phyloP scores from a whole-genome alignment of 2,329 filamentous ascomycete species.

The Nothomitra cinnamomea region DNA sequence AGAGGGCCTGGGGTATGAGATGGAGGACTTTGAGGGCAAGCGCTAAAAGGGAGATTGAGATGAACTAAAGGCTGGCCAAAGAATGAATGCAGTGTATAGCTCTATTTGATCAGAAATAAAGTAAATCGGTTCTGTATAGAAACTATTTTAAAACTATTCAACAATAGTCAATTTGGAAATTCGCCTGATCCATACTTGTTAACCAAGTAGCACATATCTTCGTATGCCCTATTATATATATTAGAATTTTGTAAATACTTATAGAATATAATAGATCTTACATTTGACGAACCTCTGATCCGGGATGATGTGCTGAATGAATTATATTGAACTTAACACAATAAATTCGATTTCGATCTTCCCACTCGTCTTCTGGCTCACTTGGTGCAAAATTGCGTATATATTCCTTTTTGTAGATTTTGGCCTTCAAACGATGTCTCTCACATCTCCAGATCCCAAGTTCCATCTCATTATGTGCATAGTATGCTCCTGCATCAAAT shows the following conservation, averaged over 20 bases:
- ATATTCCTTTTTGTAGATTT: conserved; percentile 12
- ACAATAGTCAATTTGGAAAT: too few species aligned
- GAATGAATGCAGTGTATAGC: too few species aligned
- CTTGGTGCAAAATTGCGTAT: conserved; percentile 12
- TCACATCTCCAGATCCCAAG: conserved; percentile 16
- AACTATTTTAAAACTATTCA: too few species aligned
- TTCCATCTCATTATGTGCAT: conserved; percentile 26
- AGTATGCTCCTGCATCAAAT: conserved; percentile 23
- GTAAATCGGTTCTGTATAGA: too few species aligned
- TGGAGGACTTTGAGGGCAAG: too few species aligned
- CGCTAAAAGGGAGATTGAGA: too few species aligned
- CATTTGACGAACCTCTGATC: conserved; percentile 6
- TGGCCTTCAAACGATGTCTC: conserved; percentile 4
- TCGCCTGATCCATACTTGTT: conserved; percentile 11
- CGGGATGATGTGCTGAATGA: conserved; percentile 11
- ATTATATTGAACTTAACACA: conserved; percentile 14
- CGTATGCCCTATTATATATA: conserved; percentile 10
- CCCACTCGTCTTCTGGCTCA: conserved; percentile 18
- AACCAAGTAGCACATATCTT: conserved; percentile 15
- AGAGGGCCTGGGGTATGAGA: too few species aligned
- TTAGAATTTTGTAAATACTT: not conserved
- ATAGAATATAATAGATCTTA: conserved; percentile 2
- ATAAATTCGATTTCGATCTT: conserved; percentile 18
- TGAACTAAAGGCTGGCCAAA: too few species aligned
- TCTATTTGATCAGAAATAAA: too few species aligned